A percentile compares a stretch with the other conserved stretches of the same genome.
These are phyloP conservation scores for Taphrina confusa DNA, from an alignment of 1,139 yeast species.

Conservation along the genomic window DNA sequence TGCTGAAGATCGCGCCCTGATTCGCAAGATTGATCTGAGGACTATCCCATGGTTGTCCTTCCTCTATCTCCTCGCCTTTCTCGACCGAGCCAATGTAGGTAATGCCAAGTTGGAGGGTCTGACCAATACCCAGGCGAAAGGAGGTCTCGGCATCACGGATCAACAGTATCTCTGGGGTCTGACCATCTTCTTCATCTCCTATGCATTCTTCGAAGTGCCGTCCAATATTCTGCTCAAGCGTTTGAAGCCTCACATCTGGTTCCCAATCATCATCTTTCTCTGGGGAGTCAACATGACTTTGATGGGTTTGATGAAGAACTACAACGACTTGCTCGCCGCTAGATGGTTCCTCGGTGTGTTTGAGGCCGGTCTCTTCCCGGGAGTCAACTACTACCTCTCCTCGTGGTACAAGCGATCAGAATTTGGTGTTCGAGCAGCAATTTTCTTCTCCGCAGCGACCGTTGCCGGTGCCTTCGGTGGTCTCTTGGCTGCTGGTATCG, in stretches of 20 bases:
- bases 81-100: conserved; percentile 64
- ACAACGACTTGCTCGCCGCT: conserved; percentile 61
- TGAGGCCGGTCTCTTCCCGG: conserved; percentile 94
- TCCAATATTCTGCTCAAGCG: conserved; percentile 64
- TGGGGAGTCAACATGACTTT: conserved; percentile 54
- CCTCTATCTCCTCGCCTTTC: conserved; percentile 60
- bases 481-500: conserved; percentile 82
- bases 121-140: conserved; percentile 40
- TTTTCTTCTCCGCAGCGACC: conserved; percentile 91
- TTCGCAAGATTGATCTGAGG: conserved; percentile 51
- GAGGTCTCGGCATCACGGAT: conserved; percentile 53
- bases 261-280: conserved; percentile 41
- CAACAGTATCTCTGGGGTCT: conserved; percentile 58
- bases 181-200: conserved; percentile 75
- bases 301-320: conserved; percentile 59
- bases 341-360: conserved; percentile 75
- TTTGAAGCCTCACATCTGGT: conserved; percentile 54
- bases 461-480: conserved; percentile 78
- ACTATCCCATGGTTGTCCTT: conserved; percentile 59
- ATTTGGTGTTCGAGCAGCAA: conserved; percentile 77
- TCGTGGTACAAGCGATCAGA: conserved; percentile 84
- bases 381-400: conserved; percentile 77
- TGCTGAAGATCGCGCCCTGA: conserved; percentile 22
- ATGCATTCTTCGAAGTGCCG: conserved; percentile 64
- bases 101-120: conserved; percentile 63